Percentiles rank a stretch among this genome's conserved stretches.
Conservation (phyloP, 805 yeast genomes). For the Diddensiella caesifluorescens region DNA sequence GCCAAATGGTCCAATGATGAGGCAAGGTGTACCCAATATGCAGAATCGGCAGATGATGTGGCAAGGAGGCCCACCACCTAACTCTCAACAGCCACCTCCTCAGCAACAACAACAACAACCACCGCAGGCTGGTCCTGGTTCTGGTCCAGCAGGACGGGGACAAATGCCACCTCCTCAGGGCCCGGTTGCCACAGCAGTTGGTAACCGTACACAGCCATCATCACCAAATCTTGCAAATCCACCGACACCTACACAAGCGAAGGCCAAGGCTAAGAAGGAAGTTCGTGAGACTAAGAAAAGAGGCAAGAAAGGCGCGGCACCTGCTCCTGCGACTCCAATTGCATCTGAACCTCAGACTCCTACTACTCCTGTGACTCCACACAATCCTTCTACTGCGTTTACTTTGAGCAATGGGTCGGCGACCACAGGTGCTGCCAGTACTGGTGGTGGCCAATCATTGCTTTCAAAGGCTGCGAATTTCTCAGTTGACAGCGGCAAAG, state of each 20-base stretch:
- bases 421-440: slow-evolving; percentile 1
- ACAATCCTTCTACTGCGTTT: slow-evolving; percentile 26
- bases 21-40: slow-evolving; percentile 16
- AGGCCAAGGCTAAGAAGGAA: slow-evolving; percentile 22
- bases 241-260: slow-evolving; percentile 23
- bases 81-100: slow-evolving; percentile 17
- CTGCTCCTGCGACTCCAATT: slow-evolving; percentile 24
- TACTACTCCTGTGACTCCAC: slow-evolving; percentile 39
- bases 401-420: slow-evolving; percentile 8
- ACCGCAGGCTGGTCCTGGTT: slow-evolving; percentile 10
- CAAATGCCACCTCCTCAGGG: slow-evolving; percentile 28
- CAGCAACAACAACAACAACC: slow-evolving; percentile 21
- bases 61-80: slow-evolving; percentile 14
- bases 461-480: slow-evolving; percentile 22
- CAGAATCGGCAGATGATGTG: slow-evolving; percentile 8
- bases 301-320: slow-evolving; percentile 21
- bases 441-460: slow-evolving; percentile 11
- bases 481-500: slow-evolving; percentile 8
- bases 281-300: slow-evolving; percentile 19
- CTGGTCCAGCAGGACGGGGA: slow-evolving; percentile 13
- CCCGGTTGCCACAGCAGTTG: slow-evolving; percentile 16
- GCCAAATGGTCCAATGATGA: slow-evolving; percentile 24
- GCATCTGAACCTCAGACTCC: slow-evolving; percentile 40
- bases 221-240: slow-evolving; percentile 23
- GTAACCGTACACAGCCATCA: slow-evolving; percentile 24